These are phyloP conservation scores for Galerina marginata DNA, from an alignment of 768 basidiomycete genomes.

Conservation along the genomic window DNA sequence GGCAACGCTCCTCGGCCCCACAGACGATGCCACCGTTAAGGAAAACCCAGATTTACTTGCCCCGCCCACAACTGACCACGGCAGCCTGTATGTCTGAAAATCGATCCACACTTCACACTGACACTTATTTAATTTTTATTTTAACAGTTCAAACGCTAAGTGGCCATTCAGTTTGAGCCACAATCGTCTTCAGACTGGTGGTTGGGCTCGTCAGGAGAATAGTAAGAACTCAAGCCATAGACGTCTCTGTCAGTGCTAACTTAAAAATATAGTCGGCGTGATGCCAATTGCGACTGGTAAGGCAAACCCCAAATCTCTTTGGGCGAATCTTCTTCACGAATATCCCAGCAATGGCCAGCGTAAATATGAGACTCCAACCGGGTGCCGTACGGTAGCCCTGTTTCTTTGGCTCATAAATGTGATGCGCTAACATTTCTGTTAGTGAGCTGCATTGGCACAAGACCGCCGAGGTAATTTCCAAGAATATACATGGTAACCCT, in stretches of 20 bases:
- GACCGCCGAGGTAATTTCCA: conserved; percentile 44
- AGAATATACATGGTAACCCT: not conserved
- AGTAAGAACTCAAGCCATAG: conserved; percentile 44
- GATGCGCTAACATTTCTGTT: not conserved
- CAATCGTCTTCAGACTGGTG: conserved; percentile 62
- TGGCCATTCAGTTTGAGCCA: conserved; percentile 70
- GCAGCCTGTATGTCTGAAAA: conserved; percentile 40
- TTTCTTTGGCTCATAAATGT: not conserved
- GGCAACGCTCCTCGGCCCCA: conserved; percentile 56
- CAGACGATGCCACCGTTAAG: conserved; percentile 54
- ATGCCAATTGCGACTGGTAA: conserved; percentile 52
- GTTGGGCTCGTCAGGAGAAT: conserved; percentile 61
- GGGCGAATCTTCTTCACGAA: not conserved
- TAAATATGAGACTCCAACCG: conserved; percentile 57
- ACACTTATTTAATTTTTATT: not conserved
- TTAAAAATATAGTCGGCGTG: conserved; percentile 37
- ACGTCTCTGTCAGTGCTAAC: not conserved
- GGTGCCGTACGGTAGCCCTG: conserved; percentile 50
- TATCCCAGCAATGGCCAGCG: conserved; percentile 35
- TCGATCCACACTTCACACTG: not conserved
- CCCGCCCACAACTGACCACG: conserved; percentile 67
- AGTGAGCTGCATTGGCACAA: conserved; percentile 64
- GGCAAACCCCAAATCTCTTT: not conserved
- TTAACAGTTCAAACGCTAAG: conserved; percentile 50
- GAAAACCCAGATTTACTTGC: conserved; percentile 63